phyloP scores from a whole-genome alignment of 805 yeast genomes.

The Yueomyces sp. region DNA sequence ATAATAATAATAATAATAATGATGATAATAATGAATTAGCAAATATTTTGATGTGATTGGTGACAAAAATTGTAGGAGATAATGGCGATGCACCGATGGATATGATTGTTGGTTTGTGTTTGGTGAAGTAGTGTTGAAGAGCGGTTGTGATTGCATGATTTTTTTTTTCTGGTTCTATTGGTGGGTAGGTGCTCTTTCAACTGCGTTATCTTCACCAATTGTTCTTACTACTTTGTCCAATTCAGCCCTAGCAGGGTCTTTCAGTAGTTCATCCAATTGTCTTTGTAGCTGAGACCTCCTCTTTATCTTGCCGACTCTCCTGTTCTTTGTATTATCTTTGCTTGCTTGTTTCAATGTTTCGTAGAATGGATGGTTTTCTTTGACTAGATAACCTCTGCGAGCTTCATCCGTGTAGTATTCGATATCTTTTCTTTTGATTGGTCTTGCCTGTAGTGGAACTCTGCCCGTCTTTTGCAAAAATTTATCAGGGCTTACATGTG shows the following conservation, averaged over 20 bases:
- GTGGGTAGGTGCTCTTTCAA: no score
- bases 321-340: neutral
- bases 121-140: no score
- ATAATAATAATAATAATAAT: no score
- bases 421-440: constrained; percentile 69
- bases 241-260: neutral
- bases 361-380: constrained; percentile 22
- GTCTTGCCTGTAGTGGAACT: constrained; percentile 75
- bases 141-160: no score
- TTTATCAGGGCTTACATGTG: constrained; percentile 64
- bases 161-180: no score
- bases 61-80: no score
- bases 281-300: neutral
- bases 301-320: neutral
- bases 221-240: neutral
- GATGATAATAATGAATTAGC: no score
- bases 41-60: no score
- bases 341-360: neutral
- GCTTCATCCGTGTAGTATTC: constrained; percentile 59
- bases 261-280: neutral
- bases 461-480: constrained; percentile 60
- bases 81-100: no score
- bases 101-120: no score
- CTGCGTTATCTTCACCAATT: neutral
- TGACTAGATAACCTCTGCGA: constrained; percentile 62